Base-by-base conservation (phyloP, 331 rosid species). In the Quercus tomentella region DNA sequence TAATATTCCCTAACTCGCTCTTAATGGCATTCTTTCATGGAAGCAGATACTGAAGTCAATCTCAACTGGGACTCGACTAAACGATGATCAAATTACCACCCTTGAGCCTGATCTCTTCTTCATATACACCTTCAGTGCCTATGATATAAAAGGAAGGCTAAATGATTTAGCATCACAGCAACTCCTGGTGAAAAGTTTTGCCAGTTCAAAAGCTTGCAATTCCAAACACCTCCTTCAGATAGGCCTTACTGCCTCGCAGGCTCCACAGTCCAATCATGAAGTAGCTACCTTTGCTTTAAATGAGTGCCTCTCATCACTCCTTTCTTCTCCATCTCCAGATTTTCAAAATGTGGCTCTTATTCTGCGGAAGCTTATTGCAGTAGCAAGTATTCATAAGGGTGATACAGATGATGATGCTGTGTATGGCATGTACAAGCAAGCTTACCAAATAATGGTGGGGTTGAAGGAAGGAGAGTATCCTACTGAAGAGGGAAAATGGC, bases 401-500 rank as follows among this genome's bases (percentile, higher is more conserved):
- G 93, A 91, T n/a, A 77, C 90, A 55, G 96, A 92, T 58, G 93
- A 92, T 35, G 94, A 92, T 81, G 89, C 85, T 54, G 94, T 95
- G 17, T 77, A 88, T 63, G 83, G 80, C 70, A 88, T 90, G 89
- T 95, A 93, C 84, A 91, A 86, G 82, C 91, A 86, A 80, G 97
- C 96, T 66, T 90, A 90, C 37, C 71, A 91, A 82, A 79, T 95
- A 76, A 90, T 95, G 94, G 94, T 95, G 78, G 99, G 99, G 58
- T 80, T 95, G 85, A 91, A 90, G 90, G 92, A 91, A 72, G 90
- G 90, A 7, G 97, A 90, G 72, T 95, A 89, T 82, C 99, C 99
- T 3, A 72, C 62, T 7, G 97, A 89, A 65, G 99, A 92, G 89
- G 99, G 92, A 67, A 95, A 95, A 72, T 95, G 99, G 99, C 90